Evolutionary conservation across 768 basidiomycete species (phyloP), one percentile per base, ranked within the genome.

Genomic region (Mycena albidolilacea): DNA sequence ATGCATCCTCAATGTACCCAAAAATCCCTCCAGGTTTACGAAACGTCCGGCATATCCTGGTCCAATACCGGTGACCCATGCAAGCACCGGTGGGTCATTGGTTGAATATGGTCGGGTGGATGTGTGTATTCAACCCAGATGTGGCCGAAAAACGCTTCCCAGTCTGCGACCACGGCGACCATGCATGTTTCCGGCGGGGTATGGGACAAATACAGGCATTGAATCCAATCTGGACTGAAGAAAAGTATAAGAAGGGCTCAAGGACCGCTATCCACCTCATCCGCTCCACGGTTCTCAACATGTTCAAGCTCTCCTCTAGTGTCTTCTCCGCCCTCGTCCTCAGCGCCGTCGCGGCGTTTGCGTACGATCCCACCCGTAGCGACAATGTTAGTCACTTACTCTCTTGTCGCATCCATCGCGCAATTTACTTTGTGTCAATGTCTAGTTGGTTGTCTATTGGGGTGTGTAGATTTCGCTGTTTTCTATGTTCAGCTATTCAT

Each of bases 391-490:
- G 54, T 55, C 12, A 11, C 21, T 35, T 55, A 19, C 46, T 55
- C 23, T 55, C n/a, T 55, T 30, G 30, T 55, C 54, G 54, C 54
- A 55, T 55, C 54, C 23, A 35, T 55, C 54, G 54, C 11, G 12
- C 23, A 55, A 55, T 55, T 55, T 35, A 55, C 54, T 2, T 55
- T 7, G 30, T 9, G 12, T 55, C 54, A 55, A 5, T 55, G 54
- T 55, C 54, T 55, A 55, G 54, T 30, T 55, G 54, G 54, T 55
- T 55, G 54, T 55, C 30, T 55, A 55, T 30, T 52, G 50, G 50
- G 50, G 50, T 52, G 7, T 52, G 21, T 21, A 10, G n/a, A 52
- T 21, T 52, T 52, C 11, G 50, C 21, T 52, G 7, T 52, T 52
- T 52, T 21, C 6, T n/a, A 52, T 1, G n/a, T 52, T 52, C 50